Base-by-base conservation (phyloP, 208 protist species). In the Perkinsela sp. region DNA sequence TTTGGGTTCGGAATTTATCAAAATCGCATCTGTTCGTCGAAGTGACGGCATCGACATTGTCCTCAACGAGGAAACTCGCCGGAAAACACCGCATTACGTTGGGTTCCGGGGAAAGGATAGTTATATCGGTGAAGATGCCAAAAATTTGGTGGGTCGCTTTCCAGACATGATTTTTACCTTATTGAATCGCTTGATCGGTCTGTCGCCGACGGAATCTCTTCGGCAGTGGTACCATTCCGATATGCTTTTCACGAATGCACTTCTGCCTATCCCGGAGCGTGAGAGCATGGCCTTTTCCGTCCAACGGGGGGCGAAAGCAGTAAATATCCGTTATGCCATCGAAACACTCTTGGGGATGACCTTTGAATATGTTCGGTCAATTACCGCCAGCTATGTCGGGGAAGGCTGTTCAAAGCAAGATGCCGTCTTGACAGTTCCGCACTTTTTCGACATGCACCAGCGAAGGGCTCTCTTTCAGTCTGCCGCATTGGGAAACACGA, bases 61-160 rank as follows among this genome's bases (percentile, higher is more conserved):
- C 30, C 73, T 95, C 15, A 94, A 95, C 71, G 90, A 94, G 68
- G 86, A 94, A 73, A 76, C 84, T 16, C 90, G 90, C 65, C 82
- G 92, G 6, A 94, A 95, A 69, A 93, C 86, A 40, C 71, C 78
- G 6, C 76, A 78, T n/a, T 88, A 80, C 65, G 70, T 95, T 15
- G 87, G 84, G 2, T 92, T 93, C 74, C 78, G 86, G 32, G 82
- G 78, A n/a, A 74, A 80, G 29, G 89, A 95, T 68, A 77, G 91
- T n/a, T 73, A 80, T 57, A 88, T 94, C 68, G 85, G 83, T 1
- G 82, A 91, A 32, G 78, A 87, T 71, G 86, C 88, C 1, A 71
- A 77, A 1, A 82, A 77, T 48, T 74, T 93, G 28, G 81, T 75
- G 66, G 76, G 77, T 1, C 83, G 87, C 31, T 90, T 90, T 40